These are phyloP conservation scores for Maudiozyma bulderi DNA, from an alignment of 805 yeast species.

Conservation along the genomic window DNA sequence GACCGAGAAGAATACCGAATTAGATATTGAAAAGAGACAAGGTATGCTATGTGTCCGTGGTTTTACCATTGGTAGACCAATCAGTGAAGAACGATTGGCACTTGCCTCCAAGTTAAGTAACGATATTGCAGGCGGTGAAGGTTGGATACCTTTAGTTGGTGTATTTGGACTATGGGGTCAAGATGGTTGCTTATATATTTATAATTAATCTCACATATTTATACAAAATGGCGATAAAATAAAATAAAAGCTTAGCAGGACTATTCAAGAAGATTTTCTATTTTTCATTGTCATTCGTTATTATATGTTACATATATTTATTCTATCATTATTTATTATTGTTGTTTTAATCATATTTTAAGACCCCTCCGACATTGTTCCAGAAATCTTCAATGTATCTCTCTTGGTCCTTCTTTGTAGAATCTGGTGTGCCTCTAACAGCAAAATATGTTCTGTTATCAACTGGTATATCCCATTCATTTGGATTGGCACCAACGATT, in stretches of 20 bases:
- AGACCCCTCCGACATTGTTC: constrained; percentile 40
- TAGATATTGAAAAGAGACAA: constrained; percentile 30
- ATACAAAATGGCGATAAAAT: no score
- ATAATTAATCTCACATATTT: constrained; percentile 6
- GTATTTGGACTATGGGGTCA: constrained; percentile 52
- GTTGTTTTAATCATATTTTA: constrained; percentile 29
- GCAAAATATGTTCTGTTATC: constrained; percentile 47
- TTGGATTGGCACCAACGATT: constrained; percentile 46
- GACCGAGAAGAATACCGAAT: constrained; percentile 22
- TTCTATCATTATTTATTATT: neutral
- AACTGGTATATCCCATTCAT: constrained; percentile 39
- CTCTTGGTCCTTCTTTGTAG: constrained; percentile 30
- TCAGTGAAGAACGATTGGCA: constrained; percentile 23
- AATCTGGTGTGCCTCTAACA: constrained; percentile 38
- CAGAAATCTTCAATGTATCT: constrained; percentile 43
- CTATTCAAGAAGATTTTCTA: neutral
- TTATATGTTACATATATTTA: neutral
- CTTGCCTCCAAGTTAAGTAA: constrained; percentile 26
- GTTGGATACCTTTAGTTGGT: constrained; percentile 43
- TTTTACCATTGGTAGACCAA: constrained; percentile 51
- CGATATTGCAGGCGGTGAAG: constrained; percentile 36
- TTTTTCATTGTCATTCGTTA: neutral
- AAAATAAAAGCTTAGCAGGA: no score
- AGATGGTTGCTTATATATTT: constrained; percentile 63
- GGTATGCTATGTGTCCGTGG: constrained; percentile 56